phyloP scores from a whole-genome alignment of 306 rosid species.

The Malus domestica region ASM211411v1 NC_041804.1:8319501-8320000 shows the following conservation, averaged over 20 bases:
- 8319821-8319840: neutral
- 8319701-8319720: slow-evolving; percentile 94
- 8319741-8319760: slow-evolving; percentile 2
- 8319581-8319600: slow-evolving; percentile 32
- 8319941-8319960: slow-evolving; percentile 87
- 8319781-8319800: neutral
- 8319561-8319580: slow-evolving; percentile 21
- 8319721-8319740: slow-evolving; percentile 54
- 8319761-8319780: neutral
- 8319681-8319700: slow-evolving; percentile 98
- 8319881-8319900: slow-evolving; percentile 51
- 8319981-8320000: slow-evolving; percentile 97
- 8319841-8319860: neutral
- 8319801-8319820: neutral
- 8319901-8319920: slow-evolving; percentile 79
- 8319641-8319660: slow-evolving; percentile 92
- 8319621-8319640: slow-evolving; percentile 77
- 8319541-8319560: slow-evolving; percentile 16
- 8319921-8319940: slow-evolving; percentile 91
- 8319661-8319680: slow-evolving; percentile 95
- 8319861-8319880: neutral
- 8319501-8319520: neutral
- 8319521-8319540: neutral
- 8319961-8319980: slow-evolving; percentile 99
- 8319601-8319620: slow-evolving; percentile 48